Base-by-base conservation (phyloP, 805 yeast genomes). In the Candida mattraensis region DNA sequence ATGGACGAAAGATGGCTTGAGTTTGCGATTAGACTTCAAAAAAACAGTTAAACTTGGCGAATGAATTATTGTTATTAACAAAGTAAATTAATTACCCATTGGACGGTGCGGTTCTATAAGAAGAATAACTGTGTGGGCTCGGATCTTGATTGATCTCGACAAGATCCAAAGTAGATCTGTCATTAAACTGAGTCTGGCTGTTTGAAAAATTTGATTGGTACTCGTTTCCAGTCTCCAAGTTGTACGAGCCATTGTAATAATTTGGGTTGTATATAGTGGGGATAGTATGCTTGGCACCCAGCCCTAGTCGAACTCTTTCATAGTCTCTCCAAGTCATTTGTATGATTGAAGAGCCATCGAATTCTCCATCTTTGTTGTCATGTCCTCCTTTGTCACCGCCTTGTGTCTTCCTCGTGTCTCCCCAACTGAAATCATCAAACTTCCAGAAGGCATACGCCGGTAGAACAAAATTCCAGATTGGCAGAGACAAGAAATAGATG, bases 241-340 rank as follows among this genome's bases (percentile, higher is more conserved):
- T 24, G 31, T 15, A 25, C 15, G 10, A 18, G 18, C 24, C 40
- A 11, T 42, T 45, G 13, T 30, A 32, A 17, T 42, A 39, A 3
- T 47, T 58, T 1, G 58, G 54, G 22, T 50, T 46, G 32, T 56
- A 57, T 13, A 53, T 53, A 7, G 53, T 50, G 5, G 58, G 54
- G 18, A 58, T 45, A 3, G 48, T 44, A 12, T 50, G 50, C 16
- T 35, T 37, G 2, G 38, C 45, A 8, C 40, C 43, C 20, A 40
- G 20, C 3, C 55, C 59, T 9, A 41, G 18, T 21, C 80, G 58
- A 20, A 83, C 87, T 47, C 85, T 69, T 61, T 89, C 97, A 67
- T 78, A 88, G 47, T 93, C 98, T 57, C 87, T 77, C 99, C 99
- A 93, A 40, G 91, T 73, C 70, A 83, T 86, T 91, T 91, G 89